Evolutionary conservation across 2,329 filamentous ascomycete species (phyloP), one percentile per base, ranked within the genome.

Genomic region (Aspergillus pseudoterreus): DNA sequence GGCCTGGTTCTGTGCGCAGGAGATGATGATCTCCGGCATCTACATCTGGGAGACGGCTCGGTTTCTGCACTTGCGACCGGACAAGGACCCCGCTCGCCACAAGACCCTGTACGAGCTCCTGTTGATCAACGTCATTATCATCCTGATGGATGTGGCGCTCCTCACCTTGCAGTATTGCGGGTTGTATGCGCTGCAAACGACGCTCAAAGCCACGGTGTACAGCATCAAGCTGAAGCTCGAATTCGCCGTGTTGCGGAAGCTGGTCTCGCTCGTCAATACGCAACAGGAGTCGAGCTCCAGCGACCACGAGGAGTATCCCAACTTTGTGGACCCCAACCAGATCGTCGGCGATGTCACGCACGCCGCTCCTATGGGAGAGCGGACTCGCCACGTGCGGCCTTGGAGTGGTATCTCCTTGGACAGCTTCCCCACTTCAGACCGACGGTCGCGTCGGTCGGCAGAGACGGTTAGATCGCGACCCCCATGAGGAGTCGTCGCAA

Each of bases 21-120:
- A 78, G 51, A 63, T 71, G n/a, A 49, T 72, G 38, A 70, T 78
- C n/a, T 77, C 75, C 1, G 63, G 70, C 4, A 68, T 82, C 9
- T 82, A 82, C 55, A 75, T 82, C 48, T 76, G 73, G 51, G 75
- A 79, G 51, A 80, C 79, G 2, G 61, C 79, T 49, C 74, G 75
- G 27, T 67, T 77, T 11, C 67, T 77, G 8, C 69, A 51, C 4
- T 27, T 68, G 33, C 63, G 67, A 43, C 66, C 67, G 2, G 63
- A 66, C 2, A 66, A 68, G 35, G 65, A 72, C 19, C 57, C 62
- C 2, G 58, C 65, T 38, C 71, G 73, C 12, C 66, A 67, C 22
- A 67, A 68, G 36, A 71, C 77, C 51, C 74, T 78, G 68, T 72
- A 70, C 42, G 76, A 80, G 52, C 62, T 80, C 35, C 63, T 80